Conservation (phyloP, 2,329 filamentous ascomycete species). For the Epichloe typhina region DNA sequence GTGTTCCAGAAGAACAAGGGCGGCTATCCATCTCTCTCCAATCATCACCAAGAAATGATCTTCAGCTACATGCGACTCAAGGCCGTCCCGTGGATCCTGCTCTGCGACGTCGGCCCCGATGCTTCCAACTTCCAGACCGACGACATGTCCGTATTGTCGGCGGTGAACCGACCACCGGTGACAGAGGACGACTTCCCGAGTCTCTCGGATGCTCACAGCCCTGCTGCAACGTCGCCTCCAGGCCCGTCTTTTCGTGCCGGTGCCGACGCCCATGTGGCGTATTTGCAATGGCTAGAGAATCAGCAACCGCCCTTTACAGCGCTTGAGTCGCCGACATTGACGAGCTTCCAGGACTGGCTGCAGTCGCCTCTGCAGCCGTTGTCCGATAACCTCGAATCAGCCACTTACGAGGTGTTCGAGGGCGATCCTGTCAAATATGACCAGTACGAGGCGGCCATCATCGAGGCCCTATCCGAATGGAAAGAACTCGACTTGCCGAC, state of each 20-base stretch:
- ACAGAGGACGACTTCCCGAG: constrained; percentile 51
- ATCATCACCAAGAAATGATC: constrained; percentile 47
- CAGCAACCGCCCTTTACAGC: constrained; percentile 54
- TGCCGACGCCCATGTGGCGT: constrained; percentile 49
- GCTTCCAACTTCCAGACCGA: constrained; percentile 18
- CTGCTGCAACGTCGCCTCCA: constrained; percentile 5
- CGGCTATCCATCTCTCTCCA: constrained; percentile 48
- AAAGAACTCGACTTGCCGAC: constrained; percentile 57
- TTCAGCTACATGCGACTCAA: constrained; percentile 52
- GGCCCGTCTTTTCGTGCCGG: constrained; percentile 17
- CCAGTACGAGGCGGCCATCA: constrained; percentile 81
- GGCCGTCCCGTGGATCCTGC: constrained; percentile 46
- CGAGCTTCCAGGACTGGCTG: constrained; percentile 76
- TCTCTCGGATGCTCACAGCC: constrained; percentile 49
- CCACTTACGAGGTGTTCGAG: constrained; percentile 97
- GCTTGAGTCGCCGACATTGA: constrained; percentile 38
- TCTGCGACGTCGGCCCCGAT: constrained; percentile 47
- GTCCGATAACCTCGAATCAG: constrained; percentile 90
- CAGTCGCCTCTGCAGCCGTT: constrained; percentile 90
- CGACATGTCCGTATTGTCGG: constrained; percentile 10
- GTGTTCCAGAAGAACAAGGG: constrained; percentile 47
- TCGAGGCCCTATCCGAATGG: constrained; percentile 73
- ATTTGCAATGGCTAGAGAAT: constrained; percentile 71
- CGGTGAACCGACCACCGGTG: constrained; percentile 18
- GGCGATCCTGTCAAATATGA: constrained; percentile 97